Percentiles rank a stretch among this genome's conserved stretches.
phyloP scores from a whole-genome alignment of 2,329 filamentous ascomycete genomes.

The Penicillium thymicola region DNA sequence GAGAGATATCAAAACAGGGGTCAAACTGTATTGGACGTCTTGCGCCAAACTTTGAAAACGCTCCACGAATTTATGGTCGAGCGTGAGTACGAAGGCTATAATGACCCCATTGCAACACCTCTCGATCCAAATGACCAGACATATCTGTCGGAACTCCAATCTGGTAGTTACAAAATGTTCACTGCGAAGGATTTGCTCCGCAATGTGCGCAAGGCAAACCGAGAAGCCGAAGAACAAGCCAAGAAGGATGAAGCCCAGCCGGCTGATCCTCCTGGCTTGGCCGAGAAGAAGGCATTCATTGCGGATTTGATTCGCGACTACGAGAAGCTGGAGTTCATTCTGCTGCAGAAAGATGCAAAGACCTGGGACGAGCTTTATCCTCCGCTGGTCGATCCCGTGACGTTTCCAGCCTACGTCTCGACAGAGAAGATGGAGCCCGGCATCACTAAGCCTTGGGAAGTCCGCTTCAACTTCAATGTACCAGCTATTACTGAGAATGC shows the following conservation, averaged over 20 bases:
- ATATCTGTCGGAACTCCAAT: slow-evolving; percentile 52
- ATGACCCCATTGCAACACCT: not conserved
- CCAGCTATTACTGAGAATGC: slow-evolving; percentile 53
- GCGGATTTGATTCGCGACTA: slow-evolving; percentile 51
- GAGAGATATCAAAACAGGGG: slow-evolving; percentile 25
- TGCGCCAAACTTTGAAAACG: slow-evolving; percentile 51
- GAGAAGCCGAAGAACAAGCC: slow-evolving; percentile 36
- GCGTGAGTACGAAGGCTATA: not conserved
- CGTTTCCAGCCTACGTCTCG: not conserved
- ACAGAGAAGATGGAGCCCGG: slow-evolving; percentile 3
- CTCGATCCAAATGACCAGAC: slow-evolving; percentile 43
- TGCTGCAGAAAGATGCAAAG: slow-evolving; percentile 62
- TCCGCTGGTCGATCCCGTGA: not conserved
- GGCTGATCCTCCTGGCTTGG: slow-evolving; percentile 14
- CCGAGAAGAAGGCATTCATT: slow-evolving; percentile 58
- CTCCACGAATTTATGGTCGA: slow-evolving; percentile 49
- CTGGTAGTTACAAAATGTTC: slow-evolving; percentile 62
- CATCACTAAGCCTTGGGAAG: slow-evolving; percentile 41
- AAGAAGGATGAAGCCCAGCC: not conserved
- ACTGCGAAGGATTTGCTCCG: slow-evolving; percentile 42
- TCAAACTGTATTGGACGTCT: slow-evolving; percentile 58
- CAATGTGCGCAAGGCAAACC: slow-evolving; percentile 36
- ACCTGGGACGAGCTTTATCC: slow-evolving; percentile 64
- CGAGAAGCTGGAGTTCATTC: slow-evolving; percentile 51
- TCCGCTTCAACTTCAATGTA: slow-evolving; percentile 51